Evolutionary conservation across 768 basidiomycete species (phyloP).

Genomic region (Psilocybe cyanescens): DNA sequence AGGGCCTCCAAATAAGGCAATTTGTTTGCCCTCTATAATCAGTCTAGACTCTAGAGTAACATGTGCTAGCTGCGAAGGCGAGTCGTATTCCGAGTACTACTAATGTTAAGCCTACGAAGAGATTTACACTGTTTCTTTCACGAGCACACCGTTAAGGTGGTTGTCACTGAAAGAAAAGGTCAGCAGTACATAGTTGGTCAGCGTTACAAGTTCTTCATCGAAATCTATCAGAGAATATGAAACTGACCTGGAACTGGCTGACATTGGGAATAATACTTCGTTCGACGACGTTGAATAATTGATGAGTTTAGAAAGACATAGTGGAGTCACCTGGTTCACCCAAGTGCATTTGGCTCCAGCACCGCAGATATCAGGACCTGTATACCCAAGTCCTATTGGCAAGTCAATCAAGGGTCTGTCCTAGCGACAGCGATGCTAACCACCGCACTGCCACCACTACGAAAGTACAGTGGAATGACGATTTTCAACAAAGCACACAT

Average conservation of each 20-base stretch:
- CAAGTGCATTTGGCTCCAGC: not conserved
- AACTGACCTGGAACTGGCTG: constrained; percentile 7
- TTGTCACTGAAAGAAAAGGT: not conserved
- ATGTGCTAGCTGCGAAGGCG: too few relatives aligned
- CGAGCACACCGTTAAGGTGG: not conserved
- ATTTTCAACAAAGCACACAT: not conserved
- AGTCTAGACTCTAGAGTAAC: too few relatives aligned
- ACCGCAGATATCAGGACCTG: constrained; percentile 1
- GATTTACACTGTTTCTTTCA: not conserved
- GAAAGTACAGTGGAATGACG: not conserved
- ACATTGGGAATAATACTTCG: constrained; percentile 11
- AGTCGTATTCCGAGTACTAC: too few relatives aligned
- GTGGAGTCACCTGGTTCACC: constrained; percentile 2
- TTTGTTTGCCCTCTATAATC: too few relatives aligned
- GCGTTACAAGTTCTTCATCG: not conserved
- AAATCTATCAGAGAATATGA: not conserved
- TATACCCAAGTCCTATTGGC: not conserved
- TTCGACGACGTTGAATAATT: not conserved
- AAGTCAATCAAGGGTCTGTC: not conserved
- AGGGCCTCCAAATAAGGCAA: too few relatives aligned
- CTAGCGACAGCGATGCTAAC: not conserved
- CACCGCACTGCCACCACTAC: constrained; percentile 17
- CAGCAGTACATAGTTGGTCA: not conserved
- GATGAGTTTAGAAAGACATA: not conserved
- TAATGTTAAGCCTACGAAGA: too few relatives aligned